Conservation (phyloP, 1,139 yeast species). For the Protomyces inouyei region DNA sequence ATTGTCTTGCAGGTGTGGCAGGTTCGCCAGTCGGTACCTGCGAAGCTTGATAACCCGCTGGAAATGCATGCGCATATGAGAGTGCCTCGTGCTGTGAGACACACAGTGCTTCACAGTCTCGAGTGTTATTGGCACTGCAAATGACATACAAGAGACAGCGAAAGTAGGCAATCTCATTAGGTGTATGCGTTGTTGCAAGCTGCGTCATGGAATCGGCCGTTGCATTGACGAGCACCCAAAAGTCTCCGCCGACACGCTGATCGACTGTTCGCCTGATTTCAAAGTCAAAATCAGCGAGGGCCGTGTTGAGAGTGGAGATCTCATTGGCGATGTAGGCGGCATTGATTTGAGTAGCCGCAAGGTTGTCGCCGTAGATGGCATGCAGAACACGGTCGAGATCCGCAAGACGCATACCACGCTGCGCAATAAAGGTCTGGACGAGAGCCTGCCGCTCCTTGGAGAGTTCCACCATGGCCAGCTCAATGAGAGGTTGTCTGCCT, state of each 20-base stretch:
- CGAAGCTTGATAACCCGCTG: background rate
- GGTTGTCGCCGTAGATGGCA: background rate
- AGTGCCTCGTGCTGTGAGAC: constrained; percentile 20
- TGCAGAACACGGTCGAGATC: constrained; percentile 8
- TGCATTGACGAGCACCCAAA: constrained; percentile 25
- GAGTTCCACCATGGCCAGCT: background rate
- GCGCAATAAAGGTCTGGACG: constrained; percentile 5
- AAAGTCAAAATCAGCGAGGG: constrained; percentile 7
- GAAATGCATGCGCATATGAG: background rate
- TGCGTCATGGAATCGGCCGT: constrained; percentile 21
- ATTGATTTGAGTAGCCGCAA: background rate
- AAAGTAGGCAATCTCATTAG: constrained; percentile 19
- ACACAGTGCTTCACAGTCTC: constrained; percentile 7
- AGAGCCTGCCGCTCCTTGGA: constrained; percentile 3
- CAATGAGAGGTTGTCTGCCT: background rate
- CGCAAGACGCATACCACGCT: background rate
- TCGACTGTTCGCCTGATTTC: constrained; percentile 21
- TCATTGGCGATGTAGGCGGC: constrained; percentile 46
- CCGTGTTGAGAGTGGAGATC: constrained; percentile 33
- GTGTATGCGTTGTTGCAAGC: constrained; percentile 18
- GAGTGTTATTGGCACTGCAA: constrained; percentile 13
- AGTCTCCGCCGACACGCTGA: constrained; percentile 10
- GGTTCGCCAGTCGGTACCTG: background rate
- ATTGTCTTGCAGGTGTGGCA: background rate
- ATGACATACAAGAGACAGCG: constrained; percentile 14